A percentile compares a stretch with the other conserved stretches of the same genome.
Evolutionary conservation across 106 monocot genomes (phyloP).

Genomic region (Dendrobium huoshanense): DNA sequence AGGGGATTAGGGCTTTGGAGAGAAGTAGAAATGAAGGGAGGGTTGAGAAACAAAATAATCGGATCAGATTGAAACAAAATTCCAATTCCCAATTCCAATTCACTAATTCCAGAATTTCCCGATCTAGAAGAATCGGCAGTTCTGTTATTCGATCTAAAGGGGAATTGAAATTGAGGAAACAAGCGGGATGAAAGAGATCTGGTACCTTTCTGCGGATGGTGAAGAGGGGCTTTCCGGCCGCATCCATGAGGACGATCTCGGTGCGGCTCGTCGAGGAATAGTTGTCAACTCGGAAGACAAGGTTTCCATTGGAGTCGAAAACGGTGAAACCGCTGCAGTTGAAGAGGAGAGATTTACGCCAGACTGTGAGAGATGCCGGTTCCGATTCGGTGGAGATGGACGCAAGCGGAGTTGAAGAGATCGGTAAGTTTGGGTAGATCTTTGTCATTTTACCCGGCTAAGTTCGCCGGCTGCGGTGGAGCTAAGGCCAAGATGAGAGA

Average conservation of each 20-base stretch:
- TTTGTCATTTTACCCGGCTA: conserved; percentile 22
- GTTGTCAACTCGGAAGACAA: conserved; percentile 50
- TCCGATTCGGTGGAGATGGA: not conserved
- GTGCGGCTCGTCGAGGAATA: conserved; percentile 21
- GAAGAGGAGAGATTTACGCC: conserved; percentile 48
- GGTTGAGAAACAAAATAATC: not conserved
- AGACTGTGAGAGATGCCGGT: conserved; percentile 27
- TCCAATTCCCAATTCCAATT: not conserved
- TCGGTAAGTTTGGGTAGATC: conserved; percentile 38
- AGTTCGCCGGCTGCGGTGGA: not conserved
- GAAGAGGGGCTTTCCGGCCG: conserved; percentile 31
- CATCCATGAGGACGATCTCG: conserved; percentile 58
- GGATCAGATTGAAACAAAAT: not conserved
- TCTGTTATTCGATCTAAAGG: not conserved
- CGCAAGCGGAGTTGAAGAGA: not conserved
- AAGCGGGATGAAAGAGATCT: not conserved
- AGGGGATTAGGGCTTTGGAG: not conserved
- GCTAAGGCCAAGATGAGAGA: not conserved
- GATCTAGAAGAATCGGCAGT: not conserved
- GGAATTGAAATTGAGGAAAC: not conserved
- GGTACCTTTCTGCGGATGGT: conserved; percentile 44
- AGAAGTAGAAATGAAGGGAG: not conserved
- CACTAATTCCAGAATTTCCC: not conserved
- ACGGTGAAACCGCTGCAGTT: conserved; percentile 56
- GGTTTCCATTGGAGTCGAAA: conserved; percentile 43